Evolutionary conservation across 2,329 filamentous ascomycete species (phyloP).

Genomic region (Fusarium concolor): DNA sequence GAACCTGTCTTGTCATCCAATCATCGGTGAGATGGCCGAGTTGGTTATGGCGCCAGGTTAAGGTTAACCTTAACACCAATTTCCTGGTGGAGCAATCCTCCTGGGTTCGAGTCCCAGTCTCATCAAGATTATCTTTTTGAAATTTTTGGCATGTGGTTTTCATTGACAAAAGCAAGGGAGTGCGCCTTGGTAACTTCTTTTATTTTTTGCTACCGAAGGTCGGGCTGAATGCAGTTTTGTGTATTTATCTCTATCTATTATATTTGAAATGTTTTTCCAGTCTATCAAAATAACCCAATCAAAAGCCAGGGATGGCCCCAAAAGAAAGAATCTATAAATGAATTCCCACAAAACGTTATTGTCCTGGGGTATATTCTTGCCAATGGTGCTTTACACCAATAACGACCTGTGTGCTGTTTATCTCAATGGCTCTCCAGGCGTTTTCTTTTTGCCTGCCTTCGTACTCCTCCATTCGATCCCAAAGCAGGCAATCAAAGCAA

Average conservation of each 20-base stretch:
- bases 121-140: conserved; percentile 15
- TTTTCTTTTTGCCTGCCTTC: not conserved
- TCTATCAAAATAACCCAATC: too few species aligned
- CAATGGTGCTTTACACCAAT: not conserved
- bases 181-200: too few species aligned
- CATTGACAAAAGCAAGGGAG: too few species aligned
- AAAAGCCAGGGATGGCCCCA: too few species aligned
- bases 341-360: too few species aligned
- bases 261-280: too few species aligned
- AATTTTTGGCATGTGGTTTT: too few species aligned
- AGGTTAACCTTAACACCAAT: conserved; percentile 30
- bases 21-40: conserved; percentile 31
- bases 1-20: not conserved
- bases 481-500: conserved; percentile 1
- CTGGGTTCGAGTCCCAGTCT: conserved; percentile 34
- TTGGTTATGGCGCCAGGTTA: conserved; percentile 35
- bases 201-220: too few species aligned
- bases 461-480: conserved; percentile 27
- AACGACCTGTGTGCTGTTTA: not conserved
- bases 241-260: too few species aligned
- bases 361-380: too few species aligned
- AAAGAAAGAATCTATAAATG: too few species aligned
- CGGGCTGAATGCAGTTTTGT: too few species aligned
- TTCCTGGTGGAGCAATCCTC: conserved; percentile 33
- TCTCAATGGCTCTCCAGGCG: accelerated